Evolutionary conservation across 495 filamentous ascomycete species (phyloP).

Genomic region (Neurospora tetraspora): DNA sequence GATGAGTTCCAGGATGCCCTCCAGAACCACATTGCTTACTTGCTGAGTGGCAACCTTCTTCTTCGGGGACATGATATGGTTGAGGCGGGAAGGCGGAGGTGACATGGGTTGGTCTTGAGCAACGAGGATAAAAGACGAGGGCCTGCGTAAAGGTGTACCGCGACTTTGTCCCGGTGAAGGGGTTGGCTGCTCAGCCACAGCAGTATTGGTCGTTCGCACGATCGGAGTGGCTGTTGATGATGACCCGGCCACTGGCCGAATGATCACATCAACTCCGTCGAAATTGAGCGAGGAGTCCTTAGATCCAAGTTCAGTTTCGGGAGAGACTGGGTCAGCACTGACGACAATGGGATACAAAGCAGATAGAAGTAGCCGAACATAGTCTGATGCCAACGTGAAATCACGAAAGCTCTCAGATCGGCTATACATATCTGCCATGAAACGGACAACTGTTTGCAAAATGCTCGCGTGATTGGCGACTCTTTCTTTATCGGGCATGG

Average conservation of each 20-base stretch:
- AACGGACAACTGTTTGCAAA: conserved; percentile 64
- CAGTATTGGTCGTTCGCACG: conserved; percentile 58
- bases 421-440: conserved; percentile 64
- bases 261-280: conserved; percentile 73
- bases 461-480: conserved; percentile 43
- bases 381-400: conserved; percentile 66
- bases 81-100: conserved; percentile 52
- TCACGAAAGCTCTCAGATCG: conserved; percentile 68
- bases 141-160: conserved; percentile 53
- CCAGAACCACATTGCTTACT: conserved; percentile 58
- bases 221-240: conserved; percentile 45
- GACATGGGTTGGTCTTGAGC: conserved; percentile 49
- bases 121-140: conserved; percentile 84
- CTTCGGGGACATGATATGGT: conserved; percentile 49
- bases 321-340: conserved; percentile 67
- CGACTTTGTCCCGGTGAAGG: conserved; percentile 30
- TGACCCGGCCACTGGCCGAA: conserved; percentile 58
- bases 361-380: conserved; percentile 64
- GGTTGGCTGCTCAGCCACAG: conserved; percentile 32
- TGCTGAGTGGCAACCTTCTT: conserved; percentile 39
- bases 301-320: conserved; percentile 74
- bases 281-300: conserved; percentile 70
- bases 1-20: conserved; percentile 63
- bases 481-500: conserved; percentile 35
- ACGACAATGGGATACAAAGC: conserved; percentile 79